Evolutionary conservation across 495 filamentous ascomycete genomes (phyloP), one percentile per base, ranked within the genome.

Genomic region (Daldinia caldariorum): DNA sequence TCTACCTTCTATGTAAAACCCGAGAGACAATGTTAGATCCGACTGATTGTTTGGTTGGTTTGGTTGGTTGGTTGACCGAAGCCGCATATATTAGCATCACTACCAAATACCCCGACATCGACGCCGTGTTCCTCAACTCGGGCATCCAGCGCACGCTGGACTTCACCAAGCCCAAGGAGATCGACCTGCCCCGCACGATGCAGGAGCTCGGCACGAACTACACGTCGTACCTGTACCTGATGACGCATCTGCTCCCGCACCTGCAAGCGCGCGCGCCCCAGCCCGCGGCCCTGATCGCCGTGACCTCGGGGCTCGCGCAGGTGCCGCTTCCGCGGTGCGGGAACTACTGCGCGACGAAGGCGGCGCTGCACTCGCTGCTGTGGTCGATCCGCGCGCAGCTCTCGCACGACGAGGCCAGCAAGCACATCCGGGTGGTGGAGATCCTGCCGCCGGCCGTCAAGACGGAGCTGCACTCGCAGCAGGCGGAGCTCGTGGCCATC

Each of bases 131-230:
- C 64, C 75, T 89, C n/a, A 88, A 88, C 79, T 79, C 85, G 1
- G 85, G 87, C 63, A 84, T 88, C 69, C 84, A 88, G 70, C 82
- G 84, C 14, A 74, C 76, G 4, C 81, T 90, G 53, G 82, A 92
- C 77, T 89, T 92, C 77, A 77, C 85, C 22, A 79, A 86, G 18
- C 89, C 91, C 1, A 78, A 80, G 9, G 80, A 77, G 8, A 82
- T 91, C 59, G 81, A 89, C 71, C 79, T 93, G 0, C 72, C 77
- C 0, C 47, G 78, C 0, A 75, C 89, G 16, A 76, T 86, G 47
- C 67, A 78, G 6, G 91, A 93, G 73, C 61, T 92, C 29, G 79
- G 77, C 8, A 91, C 88, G 2, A 93, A 94, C 79, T 93, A 92
- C 77, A 84, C 85, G 32, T 82, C 89, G 14, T 83, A 84, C 51